These are phyloP conservation scores for Myriosclerotinia scirpicola DNA, from an alignment of 2,329 filamentous ascomycete genomes.

Conservation along the genomic window DNA sequence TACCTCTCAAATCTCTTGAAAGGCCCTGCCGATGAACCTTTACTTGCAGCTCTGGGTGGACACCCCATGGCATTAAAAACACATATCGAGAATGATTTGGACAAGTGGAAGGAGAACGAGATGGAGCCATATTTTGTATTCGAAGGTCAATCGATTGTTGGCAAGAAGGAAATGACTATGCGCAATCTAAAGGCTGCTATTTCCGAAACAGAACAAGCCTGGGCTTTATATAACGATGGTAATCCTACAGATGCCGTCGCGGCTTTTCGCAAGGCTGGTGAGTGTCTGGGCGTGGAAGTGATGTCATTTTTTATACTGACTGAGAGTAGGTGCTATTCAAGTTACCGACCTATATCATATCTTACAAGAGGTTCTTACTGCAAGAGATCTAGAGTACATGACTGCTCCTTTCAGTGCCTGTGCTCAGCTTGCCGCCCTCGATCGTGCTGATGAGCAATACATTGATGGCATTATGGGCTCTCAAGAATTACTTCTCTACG, in stretches of 20 bases:
- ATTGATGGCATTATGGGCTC: constrained; percentile 79
- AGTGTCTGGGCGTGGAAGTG: constrained; percentile 26
- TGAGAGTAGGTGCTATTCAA: constrained; percentile 61
- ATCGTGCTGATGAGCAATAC: constrained; percentile 64
- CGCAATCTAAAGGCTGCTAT: constrained; percentile 65
- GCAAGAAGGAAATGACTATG: constrained; percentile 69
- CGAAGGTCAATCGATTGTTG: constrained; percentile 78
- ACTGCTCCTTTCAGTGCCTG: constrained; percentile 86
- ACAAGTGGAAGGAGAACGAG: constrained; percentile 65
- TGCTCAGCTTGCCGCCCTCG: constrained; percentile 82
- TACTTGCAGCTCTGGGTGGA: constrained; percentile 86
- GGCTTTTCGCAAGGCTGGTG: constrained; percentile 84
- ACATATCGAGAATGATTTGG: constrained; percentile 75
- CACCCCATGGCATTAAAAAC: constrained; percentile 75
- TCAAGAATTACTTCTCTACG: constrained; percentile 82
- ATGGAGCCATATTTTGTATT: constrained; percentile 89
- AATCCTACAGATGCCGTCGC: constrained; percentile 77
- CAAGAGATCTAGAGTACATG: constrained; percentile 70
- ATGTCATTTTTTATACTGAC: constrained; percentile 36
- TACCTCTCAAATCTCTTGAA: constrained; percentile 81
- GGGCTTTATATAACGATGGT: constrained; percentile 81
- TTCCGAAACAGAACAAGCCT: constrained; percentile 73
- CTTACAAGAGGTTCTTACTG: constrained; percentile 71
- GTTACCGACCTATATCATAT: constrained; percentile 73
- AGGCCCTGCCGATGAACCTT: constrained; percentile 73